Evolutionary conservation across 768 basidiomycete species (phyloP), one percentile per base, ranked within the genome.

Genomic region (Calocybe cyanea): DNA sequence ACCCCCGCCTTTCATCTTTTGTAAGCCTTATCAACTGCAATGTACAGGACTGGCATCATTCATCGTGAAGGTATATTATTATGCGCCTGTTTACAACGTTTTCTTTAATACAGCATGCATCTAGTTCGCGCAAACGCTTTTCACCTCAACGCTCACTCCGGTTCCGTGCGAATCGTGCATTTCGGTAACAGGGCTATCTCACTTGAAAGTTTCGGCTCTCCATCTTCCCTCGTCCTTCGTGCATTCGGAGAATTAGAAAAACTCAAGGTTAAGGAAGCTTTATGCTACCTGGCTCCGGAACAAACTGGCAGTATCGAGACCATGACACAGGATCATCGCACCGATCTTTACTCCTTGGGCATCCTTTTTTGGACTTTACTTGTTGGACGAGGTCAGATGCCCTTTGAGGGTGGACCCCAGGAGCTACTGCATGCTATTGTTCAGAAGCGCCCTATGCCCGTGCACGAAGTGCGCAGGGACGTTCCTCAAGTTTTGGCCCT

Each of bases 231-330:
- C 24, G 85, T 87, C 3, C 60, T 87, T 21, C 75, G 73, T 17
- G 73, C 75, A 2, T 74, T 76, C 45, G 81, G 79, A 48, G 83
- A 85, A 56, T 60, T 64, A 3, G 78, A 84, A 60, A 82, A 83
- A 57, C 64, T 78, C 48, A 85, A 81, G 61, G 80, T 85, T 39
- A 87, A 85, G 62, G 85, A 87, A 63, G 84, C 83, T 1, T 63
- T 87, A 4, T 85, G 81, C 59, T 88, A 85, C 56, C 73, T 87
- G 25, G 82, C 84, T 5, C 86, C 86, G 13, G 85, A 87, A 58
- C 85, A 88, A 61, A 86, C 84, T 0, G 84, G 84, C 7, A 80
- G 83, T 54, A 80, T 80, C 50, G 83, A 85, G 59, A 83, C 81
- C 4, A 79, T 80, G 62, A 72, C 76, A 2, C 83, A 85, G 54